A percentile compares a stretch with the other conserved stretches of the same genome.
These are phyloP conservation scores for Trichoderma sp. DNA, from an alignment of 2,329 filamentous ascomycete genomes.

Conservation along the genomic window DNA sequence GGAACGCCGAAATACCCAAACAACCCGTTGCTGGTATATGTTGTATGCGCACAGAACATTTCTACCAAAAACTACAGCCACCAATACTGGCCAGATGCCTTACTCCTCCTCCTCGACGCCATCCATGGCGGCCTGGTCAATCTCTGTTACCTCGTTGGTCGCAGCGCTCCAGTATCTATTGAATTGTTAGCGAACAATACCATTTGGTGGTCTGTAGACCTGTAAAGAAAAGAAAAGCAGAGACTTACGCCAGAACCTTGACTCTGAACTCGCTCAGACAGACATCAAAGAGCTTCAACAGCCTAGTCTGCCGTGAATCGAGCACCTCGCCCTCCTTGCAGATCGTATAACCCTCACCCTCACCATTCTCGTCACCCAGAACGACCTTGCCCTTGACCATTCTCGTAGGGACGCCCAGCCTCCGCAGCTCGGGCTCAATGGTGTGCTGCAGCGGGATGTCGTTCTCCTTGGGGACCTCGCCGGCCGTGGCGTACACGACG, in stretches of 20 bases:
- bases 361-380: slow-evolving; percentile 58
- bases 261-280: slow-evolving; percentile 89
- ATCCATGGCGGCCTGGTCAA: slow-evolving; percentile 42
- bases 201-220: neutral
- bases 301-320: slow-evolving; percentile 86
- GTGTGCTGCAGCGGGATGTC: slow-evolving; percentile 86
- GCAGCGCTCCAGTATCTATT: slow-evolving; percentile 61
- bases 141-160: slow-evolving; percentile 58
- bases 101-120: slow-evolving; percentile 31
- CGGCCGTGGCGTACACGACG: slow-evolving; percentile 75
- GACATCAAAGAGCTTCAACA: slow-evolving; percentile 91
- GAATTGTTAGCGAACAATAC: neutral
- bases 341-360: slow-evolving; percentile 64
- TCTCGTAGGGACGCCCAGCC: slow-evolving; percentile 84
- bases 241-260: slow-evolving; percentile 66
- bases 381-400: slow-evolving; percentile 86
- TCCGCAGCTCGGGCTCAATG: slow-evolving; percentile 85
- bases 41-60: slow-evolving; percentile 33
- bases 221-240: neutral
- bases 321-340: slow-evolving; percentile 83
- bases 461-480: slow-evolving; percentile 74
- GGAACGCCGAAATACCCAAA: slow-evolving; percentile 38
- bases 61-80: slow-evolving; percentile 19
- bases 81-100: neutral
- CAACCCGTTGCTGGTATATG: slow-evolving; percentile 36